Evolutionary conservation across 495 filamentous ascomycete species (phyloP).

Genomic region (Xylaria castorea): DNA sequence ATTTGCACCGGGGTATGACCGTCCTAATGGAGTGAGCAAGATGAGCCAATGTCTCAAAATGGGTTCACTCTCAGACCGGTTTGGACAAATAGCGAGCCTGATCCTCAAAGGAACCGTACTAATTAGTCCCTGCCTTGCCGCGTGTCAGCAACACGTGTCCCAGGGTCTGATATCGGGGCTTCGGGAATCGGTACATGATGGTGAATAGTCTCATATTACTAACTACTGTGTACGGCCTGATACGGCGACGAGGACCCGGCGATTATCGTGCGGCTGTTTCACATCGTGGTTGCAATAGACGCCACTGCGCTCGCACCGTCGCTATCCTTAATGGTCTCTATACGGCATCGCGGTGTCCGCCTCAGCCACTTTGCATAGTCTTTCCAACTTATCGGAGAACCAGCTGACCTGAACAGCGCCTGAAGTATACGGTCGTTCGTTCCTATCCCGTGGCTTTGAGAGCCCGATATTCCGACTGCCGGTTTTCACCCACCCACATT

Average conservation of each 20-base stretch:
- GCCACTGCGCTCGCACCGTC: neutral
- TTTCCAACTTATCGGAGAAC: neutral
- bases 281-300: neutral
- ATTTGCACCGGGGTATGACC: conserved; percentile 11
- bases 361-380: neutral
- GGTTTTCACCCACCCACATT: neutral
- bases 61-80: neutral
- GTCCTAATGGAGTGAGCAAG: neutral
- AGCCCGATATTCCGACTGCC: neutral
- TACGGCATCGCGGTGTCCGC: neutral
- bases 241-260: neutral
- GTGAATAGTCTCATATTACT: neutral
- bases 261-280: conserved; percentile 14
- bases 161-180: neutral
- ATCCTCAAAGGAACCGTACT: neutral
- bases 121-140: neutral
- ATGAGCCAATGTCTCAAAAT: neutral
- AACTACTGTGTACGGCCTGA: neutral
- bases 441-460: neutral
- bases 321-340: neutral
- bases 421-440: neutral
- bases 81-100: neutral
- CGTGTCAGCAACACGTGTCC: neutral
- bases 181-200: neutral
- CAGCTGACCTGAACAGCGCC: neutral